A percentile compares a stretch with the other conserved stretches of the same genome.
Conservation (phyloP, 1,284 basidiomycete genomes). For the Leccinum pachyderme region DNA sequence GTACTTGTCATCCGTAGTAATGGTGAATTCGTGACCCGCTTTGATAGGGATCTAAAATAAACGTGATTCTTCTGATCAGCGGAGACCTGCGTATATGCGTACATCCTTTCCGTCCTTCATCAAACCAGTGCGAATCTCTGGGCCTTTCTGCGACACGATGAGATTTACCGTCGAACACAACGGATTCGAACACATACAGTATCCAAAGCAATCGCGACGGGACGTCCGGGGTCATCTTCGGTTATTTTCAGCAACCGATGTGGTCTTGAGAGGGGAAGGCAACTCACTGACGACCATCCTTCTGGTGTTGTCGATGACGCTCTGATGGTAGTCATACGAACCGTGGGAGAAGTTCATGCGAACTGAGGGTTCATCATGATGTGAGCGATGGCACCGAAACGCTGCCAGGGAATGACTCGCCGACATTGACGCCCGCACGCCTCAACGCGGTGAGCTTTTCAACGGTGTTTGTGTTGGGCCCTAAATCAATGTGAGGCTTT, state of each 20-base stretch:
- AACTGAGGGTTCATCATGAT: constrained; percentile 47
- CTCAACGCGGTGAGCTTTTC: constrained; percentile 83
- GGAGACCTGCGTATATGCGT: constrained; percentile 13
- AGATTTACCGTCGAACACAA: constrained; percentile 14
- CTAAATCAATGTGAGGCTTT: constrained; percentile 39
- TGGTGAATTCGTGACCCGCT: constrained; percentile 93
- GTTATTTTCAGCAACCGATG: constrained; percentile 12
- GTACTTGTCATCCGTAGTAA: constrained; percentile 86
- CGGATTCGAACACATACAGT: constrained; percentile 55
- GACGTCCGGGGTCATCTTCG: constrained; percentile 69
- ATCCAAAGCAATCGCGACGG: constrained; percentile 97
- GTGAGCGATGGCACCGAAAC: constrained; percentile 9
- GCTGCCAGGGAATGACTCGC: constrained; percentile 47
- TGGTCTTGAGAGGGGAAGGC: neutral
- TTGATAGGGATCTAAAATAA: constrained; percentile 69
- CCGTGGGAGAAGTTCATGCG: constrained; percentile 99
- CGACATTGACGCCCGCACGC: constrained; percentile 92
- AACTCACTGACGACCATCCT: constrained; percentile 73
- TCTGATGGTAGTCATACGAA: constrained; percentile 95
- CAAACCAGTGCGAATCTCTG: constrained; percentile 97
- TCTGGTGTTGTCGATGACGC: constrained; percentile 94
- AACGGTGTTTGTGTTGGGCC: constrained; percentile 88
- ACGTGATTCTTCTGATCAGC: constrained; percentile 10
- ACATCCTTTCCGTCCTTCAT: constrained; percentile 87
- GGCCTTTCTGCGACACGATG: constrained; percentile 76